Evolutionary conservation across 108 stramenopile species (phyloP).

Genomic region (Cyclotella atomus): DNA sequence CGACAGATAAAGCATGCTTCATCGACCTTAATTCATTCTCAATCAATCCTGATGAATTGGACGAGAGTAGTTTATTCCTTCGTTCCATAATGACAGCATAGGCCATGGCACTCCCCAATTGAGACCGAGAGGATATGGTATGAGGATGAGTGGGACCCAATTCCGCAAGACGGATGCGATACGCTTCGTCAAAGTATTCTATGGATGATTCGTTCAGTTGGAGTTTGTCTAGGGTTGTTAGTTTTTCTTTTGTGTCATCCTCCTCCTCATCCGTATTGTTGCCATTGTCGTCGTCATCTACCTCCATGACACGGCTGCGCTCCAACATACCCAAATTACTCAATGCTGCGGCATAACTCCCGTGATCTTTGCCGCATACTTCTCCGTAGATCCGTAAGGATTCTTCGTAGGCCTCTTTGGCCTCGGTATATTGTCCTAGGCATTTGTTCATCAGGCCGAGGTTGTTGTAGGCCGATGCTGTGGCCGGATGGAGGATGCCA

Average conservation of each 20-base stretch:
- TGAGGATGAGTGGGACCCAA: slow-evolving; percentile 75
- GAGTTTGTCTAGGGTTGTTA: slow-evolving; percentile 69
- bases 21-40: slow-evolving; percentile 51
- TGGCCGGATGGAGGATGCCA: slow-evolving; percentile 81
- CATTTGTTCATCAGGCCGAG: slow-evolving; percentile 80
- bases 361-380: slow-evolving; percentile 83
- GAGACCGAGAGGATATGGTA: slow-evolving; percentile 69
- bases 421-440: slow-evolving; percentile 68
- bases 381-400: slow-evolving; percentile 70
- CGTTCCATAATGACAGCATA: slow-evolving; percentile 61
- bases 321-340: slow-evolving; percentile 86
- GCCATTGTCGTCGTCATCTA: slow-evolving; percentile 12
- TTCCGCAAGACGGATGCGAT: slow-evolving; percentile 72
- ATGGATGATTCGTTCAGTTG: slow-evolving; percentile 74
- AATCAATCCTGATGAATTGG: background rate
- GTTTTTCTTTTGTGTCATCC: slow-evolving; percentile 6
- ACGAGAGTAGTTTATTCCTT: slow-evolving; percentile 3
- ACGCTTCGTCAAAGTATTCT: slow-evolving; percentile 81
- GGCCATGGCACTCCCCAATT: slow-evolving; percentile 71
- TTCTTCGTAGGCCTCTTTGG: slow-evolving; percentile 62
- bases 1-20: slow-evolving; percentile 26
- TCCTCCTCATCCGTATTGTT: background rate
- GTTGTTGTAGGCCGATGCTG: slow-evolving; percentile 83
- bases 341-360: slow-evolving; percentile 73
- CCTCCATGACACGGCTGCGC: slow-evolving; percentile 71